Conservation (phyloP, 306 rosid species). For the Trichosanthes cucumerina region DNA sequence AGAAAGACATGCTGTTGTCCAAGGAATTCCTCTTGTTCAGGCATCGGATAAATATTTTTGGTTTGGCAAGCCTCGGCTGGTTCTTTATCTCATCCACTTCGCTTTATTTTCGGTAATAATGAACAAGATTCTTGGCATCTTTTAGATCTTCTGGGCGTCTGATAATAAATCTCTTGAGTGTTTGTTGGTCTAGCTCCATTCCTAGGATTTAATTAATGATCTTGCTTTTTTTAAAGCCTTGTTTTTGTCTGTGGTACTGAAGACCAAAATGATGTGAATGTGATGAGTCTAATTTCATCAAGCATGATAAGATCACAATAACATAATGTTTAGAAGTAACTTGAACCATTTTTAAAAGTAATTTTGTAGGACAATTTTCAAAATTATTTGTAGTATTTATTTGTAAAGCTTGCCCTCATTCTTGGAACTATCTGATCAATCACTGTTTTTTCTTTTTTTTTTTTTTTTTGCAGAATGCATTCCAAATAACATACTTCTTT, state of each 20-base stretch:
- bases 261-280: background rate
- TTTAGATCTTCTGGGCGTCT: background rate
- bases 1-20: conserved; percentile 88
- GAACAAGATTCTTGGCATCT: background rate
- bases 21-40: conserved; percentile 96
- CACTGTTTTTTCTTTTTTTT: no score
- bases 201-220: background rate
- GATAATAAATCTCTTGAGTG: background rate
- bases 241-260: background rate
- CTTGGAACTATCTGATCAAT: no score
- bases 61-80: conserved; percentile 76
- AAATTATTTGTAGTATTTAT: background rate
- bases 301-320: background rate
- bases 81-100: conserved; percentile 91
- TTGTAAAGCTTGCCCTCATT: background rate
- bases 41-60: conserved; percentile 87
- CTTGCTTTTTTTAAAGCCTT: background rate
- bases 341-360: background rate
- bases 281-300: background rate
- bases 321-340: background rate
- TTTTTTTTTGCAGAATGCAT: conserved; percentile 68
- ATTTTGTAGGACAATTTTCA: background rate
- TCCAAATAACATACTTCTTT: conserved; percentile 74
- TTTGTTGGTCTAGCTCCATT: background rate
- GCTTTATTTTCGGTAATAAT: conserved; percentile 78